Percentiles rank a stretch among this genome's conserved stretches.
These are phyloP conservation scores for Diaporthe velutina DNA, from an alignment of 2,329 filamentous ascomycete species.

Conservation along the genomic window DNA sequence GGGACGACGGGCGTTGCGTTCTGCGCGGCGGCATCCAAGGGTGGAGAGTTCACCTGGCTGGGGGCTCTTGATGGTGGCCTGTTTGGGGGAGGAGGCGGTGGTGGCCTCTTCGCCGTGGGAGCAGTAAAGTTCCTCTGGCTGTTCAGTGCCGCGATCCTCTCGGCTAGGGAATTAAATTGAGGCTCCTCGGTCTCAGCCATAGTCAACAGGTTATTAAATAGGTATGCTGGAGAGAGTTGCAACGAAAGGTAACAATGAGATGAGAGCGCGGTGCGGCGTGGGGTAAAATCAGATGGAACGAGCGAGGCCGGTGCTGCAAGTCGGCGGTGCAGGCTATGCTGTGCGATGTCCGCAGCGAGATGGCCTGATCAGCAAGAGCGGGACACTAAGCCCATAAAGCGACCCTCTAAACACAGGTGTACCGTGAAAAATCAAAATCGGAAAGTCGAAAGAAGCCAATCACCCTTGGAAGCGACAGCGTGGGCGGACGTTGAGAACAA, in stretches of 20 bases:
- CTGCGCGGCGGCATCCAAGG: slow-evolving; percentile 41
- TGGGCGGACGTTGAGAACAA: neutral
- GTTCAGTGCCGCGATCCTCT: slow-evolving; percentile 75
- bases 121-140: slow-evolving; percentile 69
- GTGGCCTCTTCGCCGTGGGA: slow-evolving; percentile 53
- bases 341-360: slow-evolving; percentile 4
- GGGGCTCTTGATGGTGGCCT: slow-evolving; percentile 53
- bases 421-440: neutral
- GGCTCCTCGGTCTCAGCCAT: slow-evolving; percentile 75
- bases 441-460: neutral
- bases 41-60: slow-evolving; percentile 41
- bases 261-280: neutral
- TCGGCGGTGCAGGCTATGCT: slow-evolving; percentile 11
- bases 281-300: slow-evolving; percentile 22
- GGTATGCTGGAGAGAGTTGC: slow-evolving; percentile 10
- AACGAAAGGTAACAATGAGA: slow-evolving; percentile 1
- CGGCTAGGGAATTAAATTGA: slow-evolving; percentile 70
- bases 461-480: neutral
- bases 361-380: slow-evolving; percentile 6
- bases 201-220: slow-evolving; percentile 22
- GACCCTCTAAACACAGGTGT: neutral
- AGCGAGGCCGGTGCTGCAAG: neutral
- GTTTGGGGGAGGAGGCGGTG: slow-evolving; percentile 61
- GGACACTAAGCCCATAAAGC: slow-evolving; percentile 8
- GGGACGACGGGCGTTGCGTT: slow-evolving; percentile 54